These are phyloP conservation scores for Zopfochytrium polystomum DNA, from an alignment of 371 early-diverging fungal genomes.

Conservation along the genomic window DNA sequence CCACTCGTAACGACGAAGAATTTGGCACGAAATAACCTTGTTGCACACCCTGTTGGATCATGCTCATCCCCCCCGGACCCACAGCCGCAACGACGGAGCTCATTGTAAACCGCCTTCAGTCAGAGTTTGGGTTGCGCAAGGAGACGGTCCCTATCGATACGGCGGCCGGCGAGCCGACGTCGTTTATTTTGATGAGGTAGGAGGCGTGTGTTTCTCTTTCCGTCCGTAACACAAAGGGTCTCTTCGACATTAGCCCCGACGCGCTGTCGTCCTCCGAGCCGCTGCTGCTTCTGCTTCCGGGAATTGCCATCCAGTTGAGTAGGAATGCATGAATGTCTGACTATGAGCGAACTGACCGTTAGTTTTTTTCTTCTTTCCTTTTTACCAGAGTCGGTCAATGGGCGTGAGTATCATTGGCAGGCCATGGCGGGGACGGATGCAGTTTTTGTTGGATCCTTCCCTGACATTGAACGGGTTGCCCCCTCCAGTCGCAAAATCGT, in stretches of 20 bases:
- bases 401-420: slow-evolving; percentile 24
- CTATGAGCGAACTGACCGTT: too few species aligned
- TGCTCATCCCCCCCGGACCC: neutral
- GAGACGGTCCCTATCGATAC: slow-evolving; percentile 26
- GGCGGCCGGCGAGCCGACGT: slow-evolving; percentile 7
- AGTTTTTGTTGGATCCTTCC: too few species aligned
- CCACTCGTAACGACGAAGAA: neutral
- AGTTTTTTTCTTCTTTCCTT: too few species aligned
- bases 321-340: too few species aligned
- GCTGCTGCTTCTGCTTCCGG: slow-evolving; percentile 26
- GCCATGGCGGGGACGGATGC: neutral
- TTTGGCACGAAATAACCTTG: neutral
- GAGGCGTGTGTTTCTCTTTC: neutral
- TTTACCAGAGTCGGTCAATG: slow-evolving; percentile 47
- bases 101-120: slow-evolving; percentile 19
- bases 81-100: slow-evolving; percentile 13
- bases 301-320: slow-evolving; percentile 30
- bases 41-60: neutral
- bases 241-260: slow-evolving; percentile 18
- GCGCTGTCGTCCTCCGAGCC: slow-evolving; percentile 20
- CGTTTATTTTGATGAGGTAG: slow-evolving; percentile 23
- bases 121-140: slow-evolving; percentile 12
- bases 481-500: slow-evolving; percentile 32
- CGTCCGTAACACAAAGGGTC: neutral
- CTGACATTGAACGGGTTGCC: neutral